phyloP scores from a whole-genome alignment of 1,284 basidiomycete species.

The Malassezia globosa region DNA sequence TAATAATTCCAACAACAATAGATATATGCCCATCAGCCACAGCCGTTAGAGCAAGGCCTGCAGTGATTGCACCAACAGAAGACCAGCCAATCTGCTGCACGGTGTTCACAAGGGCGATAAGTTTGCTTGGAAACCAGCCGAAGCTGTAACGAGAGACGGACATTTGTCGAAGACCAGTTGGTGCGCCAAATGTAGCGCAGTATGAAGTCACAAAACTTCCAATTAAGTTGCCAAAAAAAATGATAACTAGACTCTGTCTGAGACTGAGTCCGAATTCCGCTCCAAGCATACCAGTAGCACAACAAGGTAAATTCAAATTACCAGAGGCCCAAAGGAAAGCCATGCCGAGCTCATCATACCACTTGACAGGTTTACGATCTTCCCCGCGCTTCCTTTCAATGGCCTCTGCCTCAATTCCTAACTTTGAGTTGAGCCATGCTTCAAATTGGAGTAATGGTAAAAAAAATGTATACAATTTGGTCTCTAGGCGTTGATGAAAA shows the following conservation, averaged over 20 bases:
- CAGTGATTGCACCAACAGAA: neutral
- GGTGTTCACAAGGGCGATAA: neutral
- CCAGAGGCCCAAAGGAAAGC: conserved; percentile 1
- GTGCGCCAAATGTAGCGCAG: neutral
- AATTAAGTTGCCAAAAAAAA: neutral
- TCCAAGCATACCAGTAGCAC: neutral
- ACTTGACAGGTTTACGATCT: neutral
- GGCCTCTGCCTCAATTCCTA: conserved; percentile 1
- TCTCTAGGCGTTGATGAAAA: no score
- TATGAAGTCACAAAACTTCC: neutral
- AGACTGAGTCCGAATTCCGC: conserved; percentile 1
- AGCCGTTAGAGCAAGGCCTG: neutral
- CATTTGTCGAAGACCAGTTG: conserved; percentile 4
- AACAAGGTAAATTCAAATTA: neutral
- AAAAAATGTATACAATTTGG: no score
- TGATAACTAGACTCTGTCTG: neutral
- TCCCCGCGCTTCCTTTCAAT: neutral
- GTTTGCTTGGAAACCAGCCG: conserved; percentile 3
- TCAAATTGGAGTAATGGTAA: neutral
- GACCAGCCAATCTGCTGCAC: conserved; percentile 4
- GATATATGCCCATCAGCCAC: neutral
- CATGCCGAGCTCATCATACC: neutral
- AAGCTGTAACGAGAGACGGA: conserved; percentile 1
- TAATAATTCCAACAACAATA: neutral
- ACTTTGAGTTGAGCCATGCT: neutral